phyloP scores from a whole-genome alignment of 2,329 filamentous ascomycete species.

The Purpureocillium lavendulum region DNA sequence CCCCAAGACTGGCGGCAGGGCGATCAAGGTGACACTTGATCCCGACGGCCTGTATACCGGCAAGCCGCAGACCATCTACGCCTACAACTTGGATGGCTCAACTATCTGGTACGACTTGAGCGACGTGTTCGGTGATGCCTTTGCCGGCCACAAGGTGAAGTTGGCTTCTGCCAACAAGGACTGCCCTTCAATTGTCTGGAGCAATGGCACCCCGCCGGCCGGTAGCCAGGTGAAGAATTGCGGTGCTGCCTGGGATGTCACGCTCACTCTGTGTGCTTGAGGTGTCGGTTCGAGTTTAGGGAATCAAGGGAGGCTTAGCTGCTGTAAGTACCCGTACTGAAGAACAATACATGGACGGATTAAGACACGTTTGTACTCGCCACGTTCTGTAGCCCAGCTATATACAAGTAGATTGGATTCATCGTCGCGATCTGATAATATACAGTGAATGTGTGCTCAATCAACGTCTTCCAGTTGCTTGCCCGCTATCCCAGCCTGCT shows the following conservation, averaged over 20 bases:
- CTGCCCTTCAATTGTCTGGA: conserved; percentile 28
- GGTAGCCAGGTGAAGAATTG: conserved; percentile 30
- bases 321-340: too few relatives aligned
- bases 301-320: too few relatives aligned
- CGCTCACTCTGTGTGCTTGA: conserved; percentile 22
- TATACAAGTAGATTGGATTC: too few relatives aligned
- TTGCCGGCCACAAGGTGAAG: conserved; percentile 18
- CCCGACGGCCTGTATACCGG: conserved; percentile 28
- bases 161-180: conserved; percentile 20
- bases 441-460: too few relatives aligned
- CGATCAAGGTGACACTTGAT: conserved; percentile 27
- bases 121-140: conserved; percentile 30
- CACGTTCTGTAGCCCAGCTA: too few relatives aligned
- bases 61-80: conserved; percentile 30
- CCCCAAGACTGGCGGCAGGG: conserved; percentile 26
- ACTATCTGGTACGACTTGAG: conserved; percentile 30
- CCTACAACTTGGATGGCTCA: conserved; percentile 26
- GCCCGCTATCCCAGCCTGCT: too few relatives aligned
- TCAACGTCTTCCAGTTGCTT: too few relatives aligned
- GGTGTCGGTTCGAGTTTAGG: too few relatives aligned
- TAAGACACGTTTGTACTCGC: too few relatives aligned
- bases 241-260: conserved; percentile 20
- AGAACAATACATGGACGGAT: too few relatives aligned
- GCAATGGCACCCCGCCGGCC: conserved; percentile 21
- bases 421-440: too few relatives aligned